Percentiles rank a stretch among this genome's conserved stretches.
phyloP scores from a whole-genome alignment of 2,329 filamentous ascomycete species.

The Paecilomyces sp. region DNA sequence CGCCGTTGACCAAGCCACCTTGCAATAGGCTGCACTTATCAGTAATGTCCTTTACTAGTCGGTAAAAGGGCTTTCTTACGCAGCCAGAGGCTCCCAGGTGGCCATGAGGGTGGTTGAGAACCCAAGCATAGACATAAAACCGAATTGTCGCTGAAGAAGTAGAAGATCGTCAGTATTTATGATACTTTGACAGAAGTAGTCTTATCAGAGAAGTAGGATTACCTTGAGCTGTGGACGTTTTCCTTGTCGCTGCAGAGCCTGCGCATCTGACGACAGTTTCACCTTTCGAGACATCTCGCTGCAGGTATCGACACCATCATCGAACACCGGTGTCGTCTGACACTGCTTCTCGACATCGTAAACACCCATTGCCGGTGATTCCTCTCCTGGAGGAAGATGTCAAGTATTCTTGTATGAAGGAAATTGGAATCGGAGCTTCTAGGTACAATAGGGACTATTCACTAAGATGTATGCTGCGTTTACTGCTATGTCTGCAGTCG shows the following conservation, averaged over 20 bases:
- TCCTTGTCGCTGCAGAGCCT: background rate
- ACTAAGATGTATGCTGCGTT: background rate
- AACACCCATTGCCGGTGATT: background rate
- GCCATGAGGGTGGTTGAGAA: slow-evolving; percentile 37
- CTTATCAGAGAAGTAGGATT: background rate
- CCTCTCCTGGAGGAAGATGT: background rate
- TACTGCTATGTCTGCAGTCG: background rate
- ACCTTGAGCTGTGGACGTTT: background rate
- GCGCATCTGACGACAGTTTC: background rate
- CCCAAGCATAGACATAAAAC: slow-evolving; percentile 38
- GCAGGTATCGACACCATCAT: background rate
- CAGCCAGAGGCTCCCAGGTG: slow-evolving; percentile 36
- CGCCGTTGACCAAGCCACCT: slow-evolving; percentile 28
- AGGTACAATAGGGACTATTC: background rate
- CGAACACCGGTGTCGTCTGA: background rate
- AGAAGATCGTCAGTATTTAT: background rate
- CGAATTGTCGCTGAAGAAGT: slow-evolving; percentile 34
- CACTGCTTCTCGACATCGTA: background rate
- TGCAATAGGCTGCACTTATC: slow-evolving; percentile 16
- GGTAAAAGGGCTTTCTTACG: background rate
- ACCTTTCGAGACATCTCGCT: background rate
- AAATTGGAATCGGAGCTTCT: background rate
- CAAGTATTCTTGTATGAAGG: background rate
- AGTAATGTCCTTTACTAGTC: slow-evolving; percentile 2
- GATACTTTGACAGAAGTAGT: background rate